Percentiles rank a stretch among this genome's conserved stretches.
Conservation (phyloP, 768 basidiomycete species). For the Lactarius sanguifluus region DNA sequence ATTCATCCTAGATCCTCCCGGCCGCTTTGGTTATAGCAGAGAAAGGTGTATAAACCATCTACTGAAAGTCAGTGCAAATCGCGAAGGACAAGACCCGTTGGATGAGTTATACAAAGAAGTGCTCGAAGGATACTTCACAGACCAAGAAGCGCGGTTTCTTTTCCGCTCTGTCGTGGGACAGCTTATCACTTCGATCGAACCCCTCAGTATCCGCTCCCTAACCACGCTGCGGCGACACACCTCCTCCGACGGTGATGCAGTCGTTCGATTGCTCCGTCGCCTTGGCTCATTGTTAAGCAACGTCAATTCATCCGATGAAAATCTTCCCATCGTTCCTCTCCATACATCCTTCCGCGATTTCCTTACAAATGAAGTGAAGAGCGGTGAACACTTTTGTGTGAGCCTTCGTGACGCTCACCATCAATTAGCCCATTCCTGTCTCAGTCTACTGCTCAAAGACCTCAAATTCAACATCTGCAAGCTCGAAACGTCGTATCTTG, state of each 20-base stretch:
- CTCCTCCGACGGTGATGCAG: no score
- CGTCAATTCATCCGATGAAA: neutral
- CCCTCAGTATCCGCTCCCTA: neutral
- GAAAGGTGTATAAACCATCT: neutral
- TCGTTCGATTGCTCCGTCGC: neutral
- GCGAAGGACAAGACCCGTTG: neutral
- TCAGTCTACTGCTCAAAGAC: neutral
- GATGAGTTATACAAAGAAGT: neutral
- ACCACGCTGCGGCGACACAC: neutral
- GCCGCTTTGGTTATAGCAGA: neutral
- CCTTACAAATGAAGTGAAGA: neutral
- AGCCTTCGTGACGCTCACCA: neutral
- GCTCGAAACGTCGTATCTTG: neutral
- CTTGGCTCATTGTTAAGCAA: conserved; percentile 9
- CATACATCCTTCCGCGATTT: conserved; percentile 7
- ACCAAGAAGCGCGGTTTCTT: neutral
- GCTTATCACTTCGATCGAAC: neutral
- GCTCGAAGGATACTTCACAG: neutral
- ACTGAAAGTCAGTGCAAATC: neutral
- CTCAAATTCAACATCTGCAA: conserved; percentile 10
- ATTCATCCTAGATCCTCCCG: neutral
- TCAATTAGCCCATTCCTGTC: neutral
- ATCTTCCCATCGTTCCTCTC: conserved; percentile 1
- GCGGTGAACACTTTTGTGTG: neutral
- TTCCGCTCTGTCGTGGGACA: neutral